Conservation (phyloP, 177 flowering plant genomes). For the Tripterygium wilfordii region DNA sequence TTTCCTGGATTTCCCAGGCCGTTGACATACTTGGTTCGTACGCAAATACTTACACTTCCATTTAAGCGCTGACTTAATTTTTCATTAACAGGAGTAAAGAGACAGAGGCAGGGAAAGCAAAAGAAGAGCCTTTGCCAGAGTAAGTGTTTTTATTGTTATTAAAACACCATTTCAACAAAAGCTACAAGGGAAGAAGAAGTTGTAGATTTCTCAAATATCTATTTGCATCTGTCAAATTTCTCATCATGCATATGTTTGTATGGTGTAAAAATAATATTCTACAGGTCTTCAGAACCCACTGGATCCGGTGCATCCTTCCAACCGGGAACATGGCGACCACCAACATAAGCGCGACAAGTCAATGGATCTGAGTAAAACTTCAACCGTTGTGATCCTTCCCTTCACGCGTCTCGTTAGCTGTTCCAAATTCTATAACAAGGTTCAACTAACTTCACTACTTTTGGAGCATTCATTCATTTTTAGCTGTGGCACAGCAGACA, state of each 20-base stretch:
- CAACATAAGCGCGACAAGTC: constrained; percentile 35
- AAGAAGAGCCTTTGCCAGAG: constrained; percentile 27
- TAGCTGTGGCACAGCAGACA: too few species aligned
- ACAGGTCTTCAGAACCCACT: constrained; percentile 73
- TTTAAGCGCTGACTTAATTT: neutral
- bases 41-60: too few species aligned
- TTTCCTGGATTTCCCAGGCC: too few species aligned
- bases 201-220: neutral
- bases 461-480: too few species aligned
- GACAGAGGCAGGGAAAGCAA: constrained; percentile 16
- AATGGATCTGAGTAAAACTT: too few species aligned
- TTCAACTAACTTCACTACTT: too few species aligned
- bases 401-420: neutral
- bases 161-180: too few species aligned
- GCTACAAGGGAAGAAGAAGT: too few species aligned
- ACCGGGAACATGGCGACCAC: constrained; percentile 88
- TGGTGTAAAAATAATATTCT: too few species aligned
- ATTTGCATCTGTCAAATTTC: neutral
- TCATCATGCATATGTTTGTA: too few species aligned
- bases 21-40: too few species aligned
- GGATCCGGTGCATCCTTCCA: constrained; percentile 68
- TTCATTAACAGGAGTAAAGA: neutral
- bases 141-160: constrained; percentile 20
- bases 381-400: too few species aligned
- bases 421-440: neutral